Evolutionary conservation across 2,329 filamentous ascomycete species (phyloP), one percentile per base, ranked within the genome.

Genomic region (Daldinia sp.): DNA sequence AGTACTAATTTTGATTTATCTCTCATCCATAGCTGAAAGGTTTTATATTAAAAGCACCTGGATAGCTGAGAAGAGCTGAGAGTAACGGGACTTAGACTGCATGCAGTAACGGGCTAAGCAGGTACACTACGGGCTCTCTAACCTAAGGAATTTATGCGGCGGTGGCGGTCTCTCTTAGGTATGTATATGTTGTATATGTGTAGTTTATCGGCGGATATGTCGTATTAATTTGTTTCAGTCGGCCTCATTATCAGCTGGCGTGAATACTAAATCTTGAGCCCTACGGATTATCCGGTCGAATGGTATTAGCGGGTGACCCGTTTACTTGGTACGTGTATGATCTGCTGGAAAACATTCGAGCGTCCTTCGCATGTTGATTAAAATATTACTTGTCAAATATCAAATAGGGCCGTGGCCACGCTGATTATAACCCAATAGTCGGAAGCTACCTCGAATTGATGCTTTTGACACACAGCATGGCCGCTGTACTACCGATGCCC

Each of bases 211-310:
- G 60, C 28, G 46, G 58, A 56, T 55, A 56, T 35, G n/a, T 56
- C 30, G 33, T 51, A 55, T 57, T 30, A 46, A 39, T 35, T 18
- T 26, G 26, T 59, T 56, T 53, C 44, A 41, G 63, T 65, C 65
- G 68, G 68, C 70, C 70, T 72, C 68, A 42, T 63, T 69, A 60
- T 70, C 63, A 71, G 68, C 65, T 67, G 50, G 39, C 30, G 30
- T 58, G 30, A 56, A 33, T 20, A 60, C 44, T 46, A 46, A 67
- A 54, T 50, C 42, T 63, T 23, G 42, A 50, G 37, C n/a, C 23
- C n/a, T 39, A 39, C 46, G 50, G 54, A 2, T 30, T 53, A 53
- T 48, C 54, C 35, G 59, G 37, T 53, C 58, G 55, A 67, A 59
- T 58, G 20, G 41, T 44, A 23, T 59, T 23, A 42, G 26, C 3